These are phyloP conservation scores for Lathyrus oleraceus DNA, from an alignment of 306 rosid genomes.

Conservation along the genomic window DNA sequence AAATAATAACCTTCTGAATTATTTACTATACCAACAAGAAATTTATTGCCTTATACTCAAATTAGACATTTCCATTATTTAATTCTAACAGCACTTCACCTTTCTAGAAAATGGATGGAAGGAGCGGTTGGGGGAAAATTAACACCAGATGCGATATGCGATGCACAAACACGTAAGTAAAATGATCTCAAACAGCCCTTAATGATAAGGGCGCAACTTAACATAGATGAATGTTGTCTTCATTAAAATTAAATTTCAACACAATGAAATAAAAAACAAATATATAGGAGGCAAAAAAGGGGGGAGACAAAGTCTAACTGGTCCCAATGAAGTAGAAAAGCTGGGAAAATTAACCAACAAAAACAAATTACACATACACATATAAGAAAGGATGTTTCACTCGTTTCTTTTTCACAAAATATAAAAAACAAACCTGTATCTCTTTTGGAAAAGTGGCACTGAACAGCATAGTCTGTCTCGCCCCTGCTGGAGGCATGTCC, in stretches of 20 bases:
- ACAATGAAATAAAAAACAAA: background rate
- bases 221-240: background rate
- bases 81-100: background rate
- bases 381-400: background rate
- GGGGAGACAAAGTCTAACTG: background rate
- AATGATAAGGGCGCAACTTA: slow-evolving; percentile 12
- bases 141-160: background rate
- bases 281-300: background rate
- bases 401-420: background rate
- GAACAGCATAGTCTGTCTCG: slow-evolving; percentile 80
- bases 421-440: slow-evolving; percentile 61
- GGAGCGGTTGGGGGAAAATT: background rate
- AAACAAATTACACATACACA: background rate
- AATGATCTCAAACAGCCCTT: slow-evolving; percentile 12
- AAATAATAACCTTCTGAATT: slow-evolving; percentile 15
- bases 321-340: background rate
- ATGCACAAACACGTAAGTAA: slow-evolving; percentile 20
- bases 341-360: background rate
- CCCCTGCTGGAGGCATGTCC: slow-evolving; percentile 92
- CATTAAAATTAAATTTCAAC: slow-evolving; percentile 20
- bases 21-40: background rate
- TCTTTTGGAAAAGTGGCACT: slow-evolving; percentile 92
- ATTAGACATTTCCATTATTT: slow-evolving; percentile 9
- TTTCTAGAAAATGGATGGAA: slow-evolving; percentile 13
- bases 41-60: slow-evolving; percentile 16